Percentiles rank a stretch among this genome's conserved stretches.
These are phyloP conservation scores for Pythium sp. DNA, from an alignment of 352 stramenopile species.

Conservation along the genomic window DNA sequence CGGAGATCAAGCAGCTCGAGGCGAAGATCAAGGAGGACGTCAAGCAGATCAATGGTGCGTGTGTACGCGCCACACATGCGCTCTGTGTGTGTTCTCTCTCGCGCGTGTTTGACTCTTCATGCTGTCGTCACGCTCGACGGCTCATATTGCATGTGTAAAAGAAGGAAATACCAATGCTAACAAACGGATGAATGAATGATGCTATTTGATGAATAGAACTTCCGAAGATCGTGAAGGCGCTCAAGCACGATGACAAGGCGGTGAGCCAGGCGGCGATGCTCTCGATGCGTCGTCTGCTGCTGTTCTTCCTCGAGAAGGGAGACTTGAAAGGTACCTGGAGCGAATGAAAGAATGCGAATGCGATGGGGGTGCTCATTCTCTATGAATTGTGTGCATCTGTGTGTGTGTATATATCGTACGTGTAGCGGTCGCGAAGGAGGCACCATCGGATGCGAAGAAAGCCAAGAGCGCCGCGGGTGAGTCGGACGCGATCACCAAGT, in stretches of 20 bases:
- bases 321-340: slow-evolving; percentile 45
- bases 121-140: not conserved
- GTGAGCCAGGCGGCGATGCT: slow-evolving; percentile 77
- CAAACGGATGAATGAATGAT: not conserved
- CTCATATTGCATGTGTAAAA: not conserved
- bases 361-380: not conserved
- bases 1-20: slow-evolving; percentile 85
- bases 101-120: not conserved
- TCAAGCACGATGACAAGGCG: slow-evolving; percentile 71
- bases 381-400: not conserved
- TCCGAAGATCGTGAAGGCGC: slow-evolving; percentile 66
- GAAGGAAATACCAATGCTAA: not conserved
- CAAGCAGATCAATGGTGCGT: slow-evolving; percentile 76
- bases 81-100: not conserved
- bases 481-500: slow-evolving; percentile 62
- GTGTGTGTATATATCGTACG: not conserved
- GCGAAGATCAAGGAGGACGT: slow-evolving; percentile 85
- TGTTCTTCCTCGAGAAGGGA: slow-evolving; percentile 84
- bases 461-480: slow-evolving; percentile 22
- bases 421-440: slow-evolving; percentile 18
- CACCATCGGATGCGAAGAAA: slow-evolving; percentile 32
- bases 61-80: too few species aligned
- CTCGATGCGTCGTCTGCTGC: slow-evolving; percentile 69
- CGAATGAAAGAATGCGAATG: not conserved
- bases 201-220: slow-evolving; percentile 34